A percentile compares a stretch with the other conserved stretches of the same genome.
Evolutionary conservation across 2,329 filamentous ascomycete genomes (phyloP).

Genomic region (Fusarium redolens): DNA sequence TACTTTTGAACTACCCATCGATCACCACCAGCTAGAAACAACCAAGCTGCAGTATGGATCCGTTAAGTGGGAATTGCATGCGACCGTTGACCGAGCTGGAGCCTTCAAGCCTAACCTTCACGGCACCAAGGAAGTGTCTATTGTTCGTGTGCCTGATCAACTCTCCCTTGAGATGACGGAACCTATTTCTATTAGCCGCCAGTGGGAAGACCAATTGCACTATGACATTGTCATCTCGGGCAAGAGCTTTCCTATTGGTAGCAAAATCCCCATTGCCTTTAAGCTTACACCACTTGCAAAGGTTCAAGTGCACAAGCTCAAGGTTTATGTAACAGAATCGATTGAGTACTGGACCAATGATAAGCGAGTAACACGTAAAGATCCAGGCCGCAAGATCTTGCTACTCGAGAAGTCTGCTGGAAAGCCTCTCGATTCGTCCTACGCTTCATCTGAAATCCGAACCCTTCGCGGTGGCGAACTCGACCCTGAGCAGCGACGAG

Average conservation of each 20-base stretch:
- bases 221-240: conserved; percentile 97
- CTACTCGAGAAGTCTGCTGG: conserved; percentile 91
- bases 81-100: conserved; percentile 84
- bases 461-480: conserved; percentile 85
- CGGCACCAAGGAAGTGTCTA: conserved; percentile 82
- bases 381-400: conserved; percentile 84
- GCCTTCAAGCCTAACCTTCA: conserved; percentile 91
- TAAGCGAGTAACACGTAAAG: conserved; percentile 85
- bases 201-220: conserved; percentile 94
- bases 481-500: conserved; percentile 58
- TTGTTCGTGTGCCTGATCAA: conserved; percentile 88
- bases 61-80: conserved; percentile 89
- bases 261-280: conserved; percentile 91
- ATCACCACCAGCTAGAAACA: conserved; percentile 88
- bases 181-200: conserved; percentile 91
- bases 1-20: conserved; percentile 87
- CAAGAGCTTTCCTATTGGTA: conserved; percentile 91
- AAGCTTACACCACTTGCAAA: conserved; percentile 93
- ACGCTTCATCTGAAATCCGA: conserved; percentile 79
- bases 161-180: conserved; percentile 91
- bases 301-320: conserved; percentile 91
- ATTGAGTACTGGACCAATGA: conserved; percentile 92
- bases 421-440: conserved; percentile 77
- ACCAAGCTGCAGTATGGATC: conserved; percentile 88
- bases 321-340: conserved; percentile 90